These are phyloP conservation scores for Mrakia frigida DNA, from an alignment of 768 basidiomycete genomes.

Conservation along the genomic window DNA sequence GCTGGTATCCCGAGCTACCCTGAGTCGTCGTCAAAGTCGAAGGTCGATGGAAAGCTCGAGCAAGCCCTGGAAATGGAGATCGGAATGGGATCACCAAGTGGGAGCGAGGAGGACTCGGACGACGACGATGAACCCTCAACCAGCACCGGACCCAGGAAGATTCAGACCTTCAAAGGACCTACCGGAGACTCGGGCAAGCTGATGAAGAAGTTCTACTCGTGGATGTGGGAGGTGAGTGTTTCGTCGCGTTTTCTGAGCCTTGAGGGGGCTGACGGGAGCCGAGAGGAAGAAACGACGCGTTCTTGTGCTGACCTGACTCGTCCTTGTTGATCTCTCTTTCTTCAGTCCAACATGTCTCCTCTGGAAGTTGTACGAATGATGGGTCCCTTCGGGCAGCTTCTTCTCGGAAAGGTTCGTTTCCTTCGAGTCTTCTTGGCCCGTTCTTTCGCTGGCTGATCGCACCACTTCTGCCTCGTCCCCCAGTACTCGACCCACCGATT, in stretches of 20 bases:
- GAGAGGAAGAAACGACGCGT: not conserved
- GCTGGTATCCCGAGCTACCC: constrained; percentile 21
- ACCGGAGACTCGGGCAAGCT: constrained; percentile 16
- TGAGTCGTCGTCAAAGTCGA: not conserved
- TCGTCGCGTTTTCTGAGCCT: not conserved
- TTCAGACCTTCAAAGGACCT: constrained; percentile 30
- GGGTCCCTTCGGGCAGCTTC: constrained; percentile 9
- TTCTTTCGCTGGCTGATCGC: not conserved
- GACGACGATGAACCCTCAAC: constrained; percentile 5
- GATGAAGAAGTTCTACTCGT: constrained; percentile 17
- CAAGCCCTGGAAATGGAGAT: not conserved
- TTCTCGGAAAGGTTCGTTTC: constrained; percentile 7
- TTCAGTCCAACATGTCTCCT: constrained; percentile 1
- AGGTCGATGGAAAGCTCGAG: not conserved
- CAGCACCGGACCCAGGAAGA: not conserved
- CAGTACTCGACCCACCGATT: constrained; percentile 19
- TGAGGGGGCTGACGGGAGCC: not conserved
- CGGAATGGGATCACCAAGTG: not conserved
- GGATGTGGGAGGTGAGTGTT: constrained; percentile 22
- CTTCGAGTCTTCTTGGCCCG: not conserved
- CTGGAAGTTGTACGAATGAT: constrained; percentile 8
- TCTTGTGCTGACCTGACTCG: not conserved
- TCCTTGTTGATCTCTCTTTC: not conserved
- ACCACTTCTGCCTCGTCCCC: no score
- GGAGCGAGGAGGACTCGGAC: not conserved